Base-by-base conservation (phyloP, 2,329 filamentous ascomycete genomes). In the Clonostachys sp. region DNA sequence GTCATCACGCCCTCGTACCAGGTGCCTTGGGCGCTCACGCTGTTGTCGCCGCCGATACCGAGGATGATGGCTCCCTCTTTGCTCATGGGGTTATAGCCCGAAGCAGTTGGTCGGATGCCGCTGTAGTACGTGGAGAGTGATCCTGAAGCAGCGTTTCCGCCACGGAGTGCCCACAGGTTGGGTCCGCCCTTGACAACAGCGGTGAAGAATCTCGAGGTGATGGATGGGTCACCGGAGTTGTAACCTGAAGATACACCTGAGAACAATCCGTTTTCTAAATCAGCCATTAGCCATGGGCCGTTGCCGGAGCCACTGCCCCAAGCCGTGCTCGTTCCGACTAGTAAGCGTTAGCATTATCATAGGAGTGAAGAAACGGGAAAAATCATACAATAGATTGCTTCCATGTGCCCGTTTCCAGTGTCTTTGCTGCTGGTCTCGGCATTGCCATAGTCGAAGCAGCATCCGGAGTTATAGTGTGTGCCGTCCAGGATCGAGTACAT, bases 11-110 rank as follows among this genome's bases (percentile, higher is more conserved):
- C 82, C 62, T 86, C 82, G 61, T 85, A 82, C 56, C 82, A 83
- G 1, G 81, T 84, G 30, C 82, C 81, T 57, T 83, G 78, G 1
- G 71, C 81, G 43, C 75, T 56, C 54, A 68, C 65, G 56, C 78
- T 82, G 64, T 83, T 86, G 54, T 86, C 83, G 8, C 83, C 83
- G n/a, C 83, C 83, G 46, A 85, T 84, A 14, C 83, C 82, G n/a
- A 86, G 78, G 49, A 86, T 73, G 41, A 86, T 82, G 48, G 81
- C 75, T 12, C 82, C 82, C 57, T 86, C 81, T 53, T 85, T 84
- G 52, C 56, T 68, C 83, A 86, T 86, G 0, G 75, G 72, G 58
- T 82, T 77, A 62, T 85, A 85, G 12, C 79, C 80, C 12, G 48
- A 65, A 10, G 24, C 24, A 30, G 24, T 30, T 38, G 42, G 35